phyloP scores from a whole-genome alignment of 2,329 filamentous ascomycete genomes.

The Trichoderma brevicompactum region DNA sequence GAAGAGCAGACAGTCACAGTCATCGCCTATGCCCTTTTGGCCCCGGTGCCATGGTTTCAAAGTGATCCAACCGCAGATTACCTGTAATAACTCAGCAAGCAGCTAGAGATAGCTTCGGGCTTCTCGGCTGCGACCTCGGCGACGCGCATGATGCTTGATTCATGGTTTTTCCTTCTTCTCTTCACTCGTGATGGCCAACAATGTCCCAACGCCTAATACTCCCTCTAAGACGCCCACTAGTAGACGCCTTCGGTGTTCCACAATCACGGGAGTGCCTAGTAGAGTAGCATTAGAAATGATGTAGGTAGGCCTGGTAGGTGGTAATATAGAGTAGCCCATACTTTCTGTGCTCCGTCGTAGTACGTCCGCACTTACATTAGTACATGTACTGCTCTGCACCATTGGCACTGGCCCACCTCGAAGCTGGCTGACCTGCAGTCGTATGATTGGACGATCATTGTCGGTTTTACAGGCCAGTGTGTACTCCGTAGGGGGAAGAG shows the following conservation, averaged over 20 bases:
- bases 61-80: constrained; percentile 2
- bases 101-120: constrained; percentile 1
- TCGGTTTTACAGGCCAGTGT: neutral
- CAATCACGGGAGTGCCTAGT: constrained; percentile 15
- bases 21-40: no score
- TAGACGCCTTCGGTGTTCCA: constrained; percentile 6
- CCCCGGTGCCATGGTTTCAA: neutral
- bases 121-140: constrained; percentile 18
- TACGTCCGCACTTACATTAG: constrained; percentile 6
- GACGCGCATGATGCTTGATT: constrained; percentile 4
- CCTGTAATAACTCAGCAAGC: neutral
- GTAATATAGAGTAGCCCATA: neutral
- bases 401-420: constrained; percentile 14
- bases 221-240: neutral
- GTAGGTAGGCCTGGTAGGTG: neutral
- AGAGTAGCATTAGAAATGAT: neutral
- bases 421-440: neutral
- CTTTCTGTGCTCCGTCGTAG: constrained; percentile 9
- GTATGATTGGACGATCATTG: constrained; percentile 15
- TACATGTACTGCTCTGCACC: constrained; percentile 3
- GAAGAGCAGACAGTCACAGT: no score
- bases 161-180: neutral
- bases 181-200: constrained; percentile 3
- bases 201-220: neutral
- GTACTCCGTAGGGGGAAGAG: neutral